These are phyloP conservation scores for Cunninghamia lanceolata DNA, from an alignment of 75 land plant genomes.

Conservation along the genomic window DNA sequence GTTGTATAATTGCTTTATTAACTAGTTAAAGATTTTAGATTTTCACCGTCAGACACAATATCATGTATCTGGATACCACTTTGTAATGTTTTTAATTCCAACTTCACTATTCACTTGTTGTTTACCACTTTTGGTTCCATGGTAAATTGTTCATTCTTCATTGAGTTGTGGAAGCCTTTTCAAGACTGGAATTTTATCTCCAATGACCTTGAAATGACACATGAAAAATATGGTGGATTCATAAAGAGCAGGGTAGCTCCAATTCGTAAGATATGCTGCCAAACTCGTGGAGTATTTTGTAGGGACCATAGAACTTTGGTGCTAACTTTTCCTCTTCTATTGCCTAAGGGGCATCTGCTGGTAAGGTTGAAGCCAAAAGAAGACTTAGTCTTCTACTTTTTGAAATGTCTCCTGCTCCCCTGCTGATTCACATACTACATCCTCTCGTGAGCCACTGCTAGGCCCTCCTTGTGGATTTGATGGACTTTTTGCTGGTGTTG, in stretches of 20 bases:
- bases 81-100: too few relatives aligned
- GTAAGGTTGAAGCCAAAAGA: neutral
- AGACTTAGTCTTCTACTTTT: neutral
- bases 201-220: neutral
- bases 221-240: neutral
- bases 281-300: neutral
- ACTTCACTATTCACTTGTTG: too few relatives aligned
- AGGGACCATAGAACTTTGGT: slow-evolving; percentile 1
- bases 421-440: neutral
- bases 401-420: neutral
- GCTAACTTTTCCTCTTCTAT: neutral
- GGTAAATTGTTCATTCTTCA: neutral
- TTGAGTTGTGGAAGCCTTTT: neutral
- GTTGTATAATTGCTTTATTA: neutral
- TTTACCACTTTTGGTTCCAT: neutral
- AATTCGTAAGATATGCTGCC: neutral
- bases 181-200: neutral
- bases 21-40: neutral
- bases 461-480: too few relatives aligned
- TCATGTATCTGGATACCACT: too few relatives aligned
- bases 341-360: neutral
- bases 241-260: neutral
- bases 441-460: too few relatives aligned
- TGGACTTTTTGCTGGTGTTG: neutral
- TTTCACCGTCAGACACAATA: too few relatives aligned